These are phyloP conservation scores for Breviolum minutum DNA, from an alignment of 73 alveolate genomes.

Conservation along the genomic window DNA sequence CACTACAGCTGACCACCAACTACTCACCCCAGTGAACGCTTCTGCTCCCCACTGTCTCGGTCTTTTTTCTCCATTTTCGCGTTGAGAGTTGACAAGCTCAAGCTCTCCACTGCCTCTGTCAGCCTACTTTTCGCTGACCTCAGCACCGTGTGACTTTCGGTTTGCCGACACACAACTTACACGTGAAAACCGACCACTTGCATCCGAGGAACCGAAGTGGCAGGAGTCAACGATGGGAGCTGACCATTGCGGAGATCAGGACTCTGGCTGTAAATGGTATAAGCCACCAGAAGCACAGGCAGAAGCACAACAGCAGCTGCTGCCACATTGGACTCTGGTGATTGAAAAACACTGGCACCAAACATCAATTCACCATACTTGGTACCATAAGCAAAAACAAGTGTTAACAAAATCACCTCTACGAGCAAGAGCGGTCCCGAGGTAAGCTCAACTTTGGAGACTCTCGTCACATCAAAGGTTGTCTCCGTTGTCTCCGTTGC, in stretches of 20 bases:
- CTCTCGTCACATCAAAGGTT: conserved; percentile 20
- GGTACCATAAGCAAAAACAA: conserved; percentile 62
- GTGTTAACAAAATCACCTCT: conserved; percentile 29
- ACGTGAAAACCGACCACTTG: not conserved
- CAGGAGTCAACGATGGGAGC: conserved; percentile 32
- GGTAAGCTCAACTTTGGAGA: not conserved
- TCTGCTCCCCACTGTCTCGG: no score
- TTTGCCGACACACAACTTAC: no score
- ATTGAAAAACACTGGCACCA: conserved; percentile 37
- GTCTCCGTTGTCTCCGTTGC: no score
- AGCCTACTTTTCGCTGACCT: no score
- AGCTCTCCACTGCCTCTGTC: no score
- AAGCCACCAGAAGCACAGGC: conserved; percentile 62
- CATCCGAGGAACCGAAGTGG: not conserved
- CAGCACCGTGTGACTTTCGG: no score
- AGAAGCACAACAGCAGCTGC: conserved; percentile 50
- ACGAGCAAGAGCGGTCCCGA: conserved; percentile 44
- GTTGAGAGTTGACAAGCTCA: no score
- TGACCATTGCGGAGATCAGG: conserved; percentile 54
- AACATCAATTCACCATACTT: conserved; percentile 58
- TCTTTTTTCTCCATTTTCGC: no score
- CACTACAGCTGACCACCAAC: no score
- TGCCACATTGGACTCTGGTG: conserved; percentile 29
- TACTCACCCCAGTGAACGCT: no score
- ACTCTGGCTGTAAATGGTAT: conserved; percentile 78